A percentile compares a stretch with the other conserved stretches of the same genome.
These are phyloP conservation scores for Conticribra weissflogii DNA, from an alignment of 108 stramenopile species.

Conservation along the genomic window DNA sequence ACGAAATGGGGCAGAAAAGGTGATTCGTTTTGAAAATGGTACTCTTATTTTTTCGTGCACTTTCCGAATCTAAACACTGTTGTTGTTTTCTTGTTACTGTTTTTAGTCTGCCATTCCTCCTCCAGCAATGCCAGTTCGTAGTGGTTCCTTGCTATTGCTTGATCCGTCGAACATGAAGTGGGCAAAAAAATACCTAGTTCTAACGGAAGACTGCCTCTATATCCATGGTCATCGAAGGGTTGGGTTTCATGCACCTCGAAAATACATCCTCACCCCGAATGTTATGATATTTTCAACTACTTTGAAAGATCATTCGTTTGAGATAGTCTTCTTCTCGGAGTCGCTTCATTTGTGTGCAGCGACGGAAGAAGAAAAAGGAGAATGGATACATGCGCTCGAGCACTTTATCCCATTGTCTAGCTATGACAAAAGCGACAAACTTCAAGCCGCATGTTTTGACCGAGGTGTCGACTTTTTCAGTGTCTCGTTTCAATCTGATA, in stretches of 20 bases:
- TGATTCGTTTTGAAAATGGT: not conserved
- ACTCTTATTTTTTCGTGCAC: not conserved
- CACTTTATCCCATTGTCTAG: conserved; percentile 18
- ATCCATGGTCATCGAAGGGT: conserved; percentile 27
- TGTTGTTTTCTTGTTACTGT: not conserved
- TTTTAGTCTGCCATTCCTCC: conserved; percentile 19
- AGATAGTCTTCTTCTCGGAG: conserved; percentile 40
- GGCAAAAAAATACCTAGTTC: conserved; percentile 29
- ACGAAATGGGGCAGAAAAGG: conserved; percentile 18
- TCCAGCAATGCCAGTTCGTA: conserved; percentile 29
- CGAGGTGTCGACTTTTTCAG: conserved; percentile 11
- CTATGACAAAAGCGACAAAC: conserved; percentile 15
- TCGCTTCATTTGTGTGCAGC: conserved; percentile 31
- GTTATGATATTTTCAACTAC: conserved; percentile 32
- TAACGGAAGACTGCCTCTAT: conserved; percentile 34
- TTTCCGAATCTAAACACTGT: not conserved
- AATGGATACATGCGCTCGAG: conserved; percentile 25
- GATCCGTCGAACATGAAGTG: conserved; percentile 27
- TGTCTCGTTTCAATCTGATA: conserved; percentile 23
- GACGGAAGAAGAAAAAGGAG: conserved; percentile 15
- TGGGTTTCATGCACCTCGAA: conserved; percentile 27
- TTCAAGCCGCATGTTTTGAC: conserved; percentile 39
- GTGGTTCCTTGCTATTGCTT: conserved; percentile 24
- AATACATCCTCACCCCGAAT: conserved; percentile 19
- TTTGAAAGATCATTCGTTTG: conserved; percentile 27